These are phyloP conservation scores for Scutellaria minor DNA, from an alignment of 257 asterid genomes.

Conservation along the genomic window DNA sequence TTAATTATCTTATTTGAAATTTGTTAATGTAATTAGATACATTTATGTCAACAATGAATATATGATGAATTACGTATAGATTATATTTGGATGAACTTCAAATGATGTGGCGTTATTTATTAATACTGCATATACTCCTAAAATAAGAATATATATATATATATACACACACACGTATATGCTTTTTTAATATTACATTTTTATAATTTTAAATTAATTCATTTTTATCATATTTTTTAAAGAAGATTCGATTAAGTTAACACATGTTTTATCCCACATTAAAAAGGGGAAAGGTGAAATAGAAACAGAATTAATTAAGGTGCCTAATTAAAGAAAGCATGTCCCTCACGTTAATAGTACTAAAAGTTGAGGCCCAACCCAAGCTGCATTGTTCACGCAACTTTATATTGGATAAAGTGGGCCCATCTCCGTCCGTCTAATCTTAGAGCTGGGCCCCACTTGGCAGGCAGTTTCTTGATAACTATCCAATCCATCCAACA, in stretches of 20 bases:
- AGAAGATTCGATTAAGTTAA: background rate
- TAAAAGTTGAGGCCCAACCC: background rate
- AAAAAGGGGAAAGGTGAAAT: constrained; percentile 4
- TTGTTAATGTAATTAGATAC: no score
- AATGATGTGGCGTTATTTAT: no score
- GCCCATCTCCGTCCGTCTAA: background rate
- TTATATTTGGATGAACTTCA: no score
- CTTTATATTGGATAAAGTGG: constrained; percentile 33
- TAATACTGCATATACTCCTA: no score
- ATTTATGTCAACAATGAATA: no score
- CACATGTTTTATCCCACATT: background rate
- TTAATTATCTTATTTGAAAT: no score
- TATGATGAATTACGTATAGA: no score
- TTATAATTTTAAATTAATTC: no score
- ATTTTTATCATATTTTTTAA: background rate
- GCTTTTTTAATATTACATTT: no score
- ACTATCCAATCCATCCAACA: constrained; percentile 8
- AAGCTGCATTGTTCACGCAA: background rate
- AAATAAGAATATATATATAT: no score
- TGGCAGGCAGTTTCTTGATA: constrained; percentile 9
- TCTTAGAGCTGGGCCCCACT: background rate
- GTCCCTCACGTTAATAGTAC: constrained; percentile 1
- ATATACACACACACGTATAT: no score
- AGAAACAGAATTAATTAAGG: background rate
- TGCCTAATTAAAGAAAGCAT: background rate